These are phyloP conservation scores for Trifolium pratense DNA, from an alignment of 306 rosid species.

Conservation along the genomic window DNA sequence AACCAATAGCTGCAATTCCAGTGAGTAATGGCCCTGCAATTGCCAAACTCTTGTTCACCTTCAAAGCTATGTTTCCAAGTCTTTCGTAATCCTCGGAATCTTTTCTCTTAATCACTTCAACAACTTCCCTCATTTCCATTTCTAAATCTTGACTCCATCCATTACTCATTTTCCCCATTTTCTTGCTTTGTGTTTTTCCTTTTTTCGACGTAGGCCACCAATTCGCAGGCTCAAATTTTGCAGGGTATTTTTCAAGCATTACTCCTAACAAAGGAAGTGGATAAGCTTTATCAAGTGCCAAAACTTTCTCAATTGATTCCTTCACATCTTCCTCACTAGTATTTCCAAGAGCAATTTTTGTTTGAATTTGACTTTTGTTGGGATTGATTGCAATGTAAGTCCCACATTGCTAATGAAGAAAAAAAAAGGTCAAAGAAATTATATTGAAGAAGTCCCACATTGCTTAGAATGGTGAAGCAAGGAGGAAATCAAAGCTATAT, in stretches of 20 bases:
- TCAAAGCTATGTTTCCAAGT: conserved; percentile 65
- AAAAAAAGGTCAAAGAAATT: too few species aligned
- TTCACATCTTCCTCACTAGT: conserved; percentile 25
- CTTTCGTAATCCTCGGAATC: conserved; percentile 74
- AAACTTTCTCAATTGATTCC: conserved; percentile 35
- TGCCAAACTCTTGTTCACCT: conserved; percentile 65
- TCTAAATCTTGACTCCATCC: conserved; percentile 72
- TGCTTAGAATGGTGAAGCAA: too few species aligned
- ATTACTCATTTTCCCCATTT: not conserved
- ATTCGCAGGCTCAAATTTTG: conserved; percentile 30
- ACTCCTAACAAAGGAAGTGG: conserved; percentile 44
- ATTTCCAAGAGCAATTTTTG: conserved; percentile 5
- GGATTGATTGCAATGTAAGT: too few species aligned
- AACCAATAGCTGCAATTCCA: conserved; percentile 66
- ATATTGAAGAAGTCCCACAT: too few species aligned
- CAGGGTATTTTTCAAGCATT: conserved; percentile 43
- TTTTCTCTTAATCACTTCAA: conserved; percentile 55
- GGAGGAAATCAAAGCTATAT: too few species aligned
- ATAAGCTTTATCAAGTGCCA: conserved; percentile 43
- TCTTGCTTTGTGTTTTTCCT: conserved; percentile 5
- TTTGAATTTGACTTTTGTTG: conserved; percentile 23
- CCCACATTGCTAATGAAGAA: too few species aligned
- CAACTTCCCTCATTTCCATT: conserved; percentile 59
- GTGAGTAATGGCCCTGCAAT: conserved; percentile 71
- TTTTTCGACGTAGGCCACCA: conserved; percentile 40